Conservation (phyloP, 768 basidiomycete genomes). For the Suillus plorans region DNA sequence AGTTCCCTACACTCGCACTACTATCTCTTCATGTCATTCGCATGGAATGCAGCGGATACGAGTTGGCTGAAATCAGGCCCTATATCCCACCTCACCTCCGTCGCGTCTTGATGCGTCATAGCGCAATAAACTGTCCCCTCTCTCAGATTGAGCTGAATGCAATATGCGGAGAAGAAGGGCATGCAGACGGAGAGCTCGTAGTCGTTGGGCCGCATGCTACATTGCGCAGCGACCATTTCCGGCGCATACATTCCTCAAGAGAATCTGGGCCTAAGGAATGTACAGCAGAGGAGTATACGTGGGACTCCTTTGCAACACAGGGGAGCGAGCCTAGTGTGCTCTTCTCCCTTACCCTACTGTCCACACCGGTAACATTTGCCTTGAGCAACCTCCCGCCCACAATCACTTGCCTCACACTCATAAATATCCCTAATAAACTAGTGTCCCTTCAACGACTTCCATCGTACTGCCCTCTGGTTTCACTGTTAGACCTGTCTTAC, state of each 20-base stretch:
- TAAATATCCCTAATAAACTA: conserved; percentile 45
- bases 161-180: conserved; percentile 48
- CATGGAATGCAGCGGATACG: conserved; percentile 35
- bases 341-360: conserved; percentile 51
- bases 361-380: conserved; percentile 46
- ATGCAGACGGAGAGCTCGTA: conserved; percentile 63
- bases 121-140: conserved; percentile 59
- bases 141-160: conserved; percentile 47
- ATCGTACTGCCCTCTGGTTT: conserved; percentile 57
- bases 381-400: conserved; percentile 53
- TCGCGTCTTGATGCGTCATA: conserved; percentile 55
- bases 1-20: conserved; percentile 50
- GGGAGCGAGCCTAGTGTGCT: conserved; percentile 38
- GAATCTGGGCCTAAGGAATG: neutral
- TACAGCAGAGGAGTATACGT: conserved; percentile 19
- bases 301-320: conserved; percentile 39
- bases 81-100: conserved; percentile 60
- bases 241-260: conserved; percentile 5
- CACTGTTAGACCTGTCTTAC: conserved; percentile 66
- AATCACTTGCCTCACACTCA: conserved; percentile 58
- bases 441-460: conserved; percentile 60
- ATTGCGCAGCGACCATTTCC: conserved; percentile 46
- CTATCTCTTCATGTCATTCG: conserved; percentile 58
- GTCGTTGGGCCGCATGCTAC: conserved; percentile 55
- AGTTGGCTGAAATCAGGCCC: conserved; percentile 49